Percentiles rank a stretch among this genome's conserved stretches.
Evolutionary conservation across 1,284 basidiomycete genomes (phyloP).

Genomic region (Macrocystidia cucumis): DNA sequence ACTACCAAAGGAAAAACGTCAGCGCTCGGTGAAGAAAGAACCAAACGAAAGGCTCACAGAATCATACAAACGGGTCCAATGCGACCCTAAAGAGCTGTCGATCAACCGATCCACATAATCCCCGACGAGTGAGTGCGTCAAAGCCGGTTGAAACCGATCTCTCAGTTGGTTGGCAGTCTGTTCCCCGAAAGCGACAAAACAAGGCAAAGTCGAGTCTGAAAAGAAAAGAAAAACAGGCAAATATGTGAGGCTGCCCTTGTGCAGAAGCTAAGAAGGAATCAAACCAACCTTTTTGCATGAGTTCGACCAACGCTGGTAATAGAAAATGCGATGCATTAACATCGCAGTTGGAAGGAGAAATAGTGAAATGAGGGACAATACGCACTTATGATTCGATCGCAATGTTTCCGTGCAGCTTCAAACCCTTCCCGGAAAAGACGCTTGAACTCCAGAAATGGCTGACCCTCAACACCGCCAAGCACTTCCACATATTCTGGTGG

Average conservation of each 20-base stretch:
- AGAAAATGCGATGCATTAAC: slow-evolving; percentile 3
- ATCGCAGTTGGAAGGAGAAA: slow-evolving; percentile 3
- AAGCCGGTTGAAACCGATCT: slow-evolving; percentile 89
- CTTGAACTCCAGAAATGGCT: slow-evolving; percentile 82
- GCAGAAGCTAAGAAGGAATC: too few relatives aligned
- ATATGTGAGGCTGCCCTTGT: not conserved
- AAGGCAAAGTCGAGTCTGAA: slow-evolving; percentile 86
- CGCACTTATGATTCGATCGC: slow-evolving; percentile 92
- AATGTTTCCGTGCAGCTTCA: slow-evolving; percentile 91
- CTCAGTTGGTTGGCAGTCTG: slow-evolving; percentile 84
- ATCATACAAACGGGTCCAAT: slow-evolving; percentile 90
- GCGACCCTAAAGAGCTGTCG: slow-evolving; percentile 82
- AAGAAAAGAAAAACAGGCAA: not conserved
- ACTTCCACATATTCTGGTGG: slow-evolving; percentile 95
- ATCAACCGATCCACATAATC: slow-evolving; percentile 88
- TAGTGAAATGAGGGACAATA: slow-evolving; percentile 12
- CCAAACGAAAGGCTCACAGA: slow-evolving; percentile 48
- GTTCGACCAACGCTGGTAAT: slow-evolving; percentile 75
- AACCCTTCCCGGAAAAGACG: slow-evolving; percentile 90
- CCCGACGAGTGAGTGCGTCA: slow-evolving; percentile 83
- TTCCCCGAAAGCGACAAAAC: slow-evolving; percentile 87
- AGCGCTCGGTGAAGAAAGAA: not conserved
- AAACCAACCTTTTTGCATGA: slow-evolving; percentile 90
- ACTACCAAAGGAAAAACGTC: slow-evolving; percentile 19
- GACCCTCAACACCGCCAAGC: slow-evolving; percentile 79